Evolutionary conservation across 2,329 filamentous ascomycete species (phyloP).

Genomic region (Zasmidium citrigriseum): DNA sequence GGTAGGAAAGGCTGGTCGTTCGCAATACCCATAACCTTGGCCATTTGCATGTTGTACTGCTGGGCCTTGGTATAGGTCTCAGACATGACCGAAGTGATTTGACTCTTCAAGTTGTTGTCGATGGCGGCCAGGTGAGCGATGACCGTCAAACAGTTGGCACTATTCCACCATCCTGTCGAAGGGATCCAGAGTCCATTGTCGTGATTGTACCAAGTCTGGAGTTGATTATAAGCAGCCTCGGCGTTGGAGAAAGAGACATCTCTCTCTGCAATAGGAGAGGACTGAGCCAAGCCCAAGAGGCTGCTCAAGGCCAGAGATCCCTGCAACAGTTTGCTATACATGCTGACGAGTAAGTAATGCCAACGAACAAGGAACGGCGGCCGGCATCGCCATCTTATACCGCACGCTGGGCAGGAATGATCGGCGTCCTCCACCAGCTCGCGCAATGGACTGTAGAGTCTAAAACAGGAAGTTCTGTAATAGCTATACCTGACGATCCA

Average conservation of each 20-base stretch:
- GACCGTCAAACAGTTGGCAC: constrained; percentile 34
- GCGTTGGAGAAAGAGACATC: constrained; percentile 27
- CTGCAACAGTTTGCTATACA: constrained; percentile 5
- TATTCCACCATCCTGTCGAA: constrained; percentile 35
- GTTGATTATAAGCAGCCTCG: constrained; percentile 23
- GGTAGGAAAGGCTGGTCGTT: constrained; percentile 8
- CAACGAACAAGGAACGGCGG: not conserved
- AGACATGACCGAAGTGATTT: constrained; percentile 15
- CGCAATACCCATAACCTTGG: constrained; percentile 14
- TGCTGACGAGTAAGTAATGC: not conserved
- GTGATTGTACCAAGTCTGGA: constrained; percentile 35
- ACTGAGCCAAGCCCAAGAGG: constrained; percentile 4
- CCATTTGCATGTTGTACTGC: constrained; percentile 25
- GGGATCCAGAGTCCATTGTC: constrained; percentile 34
- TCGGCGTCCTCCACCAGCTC: constrained; percentile 1
- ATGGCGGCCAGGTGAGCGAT: constrained; percentile 31
- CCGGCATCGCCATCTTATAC: constrained; percentile 4
- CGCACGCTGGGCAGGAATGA: not conserved
- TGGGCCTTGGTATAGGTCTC: constrained; percentile 30
- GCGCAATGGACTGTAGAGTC: not conserved
- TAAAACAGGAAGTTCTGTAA: not conserved
- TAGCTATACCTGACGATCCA: not conserved
- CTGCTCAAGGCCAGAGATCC: constrained; percentile 6
- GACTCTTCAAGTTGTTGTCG: constrained; percentile 22
- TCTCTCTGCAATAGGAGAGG: constrained; percentile 11